phyloP scores from a whole-genome alignment of 495 filamentous ascomycete species.

The Hypoxylon fuscum region DNA sequence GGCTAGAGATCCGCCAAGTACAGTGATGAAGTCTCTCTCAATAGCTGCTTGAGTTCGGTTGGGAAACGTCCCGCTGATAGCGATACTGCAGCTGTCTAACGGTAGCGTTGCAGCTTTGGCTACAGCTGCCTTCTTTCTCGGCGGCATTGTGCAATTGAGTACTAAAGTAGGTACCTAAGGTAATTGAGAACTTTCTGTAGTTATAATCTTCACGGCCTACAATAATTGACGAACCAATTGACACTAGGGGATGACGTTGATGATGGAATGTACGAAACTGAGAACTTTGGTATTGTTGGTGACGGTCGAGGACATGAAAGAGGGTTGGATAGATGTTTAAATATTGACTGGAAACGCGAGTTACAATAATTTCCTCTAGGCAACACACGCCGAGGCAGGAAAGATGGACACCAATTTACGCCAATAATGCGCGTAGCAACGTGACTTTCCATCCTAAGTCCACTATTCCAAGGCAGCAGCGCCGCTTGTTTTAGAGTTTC shows the following conservation, averaged over 20 bases:
- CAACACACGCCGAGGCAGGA: constrained; percentile 7
- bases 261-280: background rate
- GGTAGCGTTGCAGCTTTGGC: constrained; percentile 38
- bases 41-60: constrained; percentile 59
- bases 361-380: constrained; percentile 13
- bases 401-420: constrained; percentile 3
- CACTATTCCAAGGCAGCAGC: constrained; percentile 19
- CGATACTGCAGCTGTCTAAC: constrained; percentile 59
- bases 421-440: constrained; percentile 21
- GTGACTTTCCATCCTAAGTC: constrained; percentile 14
- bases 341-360: constrained; percentile 8
- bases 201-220: no score
- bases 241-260: background rate
- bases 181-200: background rate
- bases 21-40: constrained; percentile 52
- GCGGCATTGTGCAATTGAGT: constrained; percentile 13
- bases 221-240: no score
- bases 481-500: background rate
- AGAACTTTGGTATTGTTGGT: background rate
- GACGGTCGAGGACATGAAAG: background rate
- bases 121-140: background rate
- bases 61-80: constrained; percentile 69
- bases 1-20: constrained; percentile 59
- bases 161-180: background rate
- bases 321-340: background rate